Conservation (phyloP, 2,329 filamentous ascomycete genomes). For the Trichoderma sp. region DNA sequence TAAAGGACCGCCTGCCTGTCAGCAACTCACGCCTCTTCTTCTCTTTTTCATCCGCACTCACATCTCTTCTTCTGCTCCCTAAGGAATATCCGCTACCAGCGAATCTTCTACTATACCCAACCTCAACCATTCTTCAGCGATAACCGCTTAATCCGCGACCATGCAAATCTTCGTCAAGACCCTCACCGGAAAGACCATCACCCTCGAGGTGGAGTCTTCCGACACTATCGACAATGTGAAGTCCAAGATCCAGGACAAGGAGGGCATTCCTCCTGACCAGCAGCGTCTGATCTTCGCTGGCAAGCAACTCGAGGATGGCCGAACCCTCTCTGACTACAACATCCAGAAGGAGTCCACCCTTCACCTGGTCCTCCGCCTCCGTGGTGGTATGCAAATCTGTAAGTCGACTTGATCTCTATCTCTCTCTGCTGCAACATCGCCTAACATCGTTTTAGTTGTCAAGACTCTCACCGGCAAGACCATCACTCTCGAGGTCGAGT, state of each 20-base stretch:
- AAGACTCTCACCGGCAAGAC: constrained; percentile 91
- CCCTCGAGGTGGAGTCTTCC: constrained; percentile 75
- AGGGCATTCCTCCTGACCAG: constrained; percentile 94
- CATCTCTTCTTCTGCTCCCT: constrained; percentile 5
- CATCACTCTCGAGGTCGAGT: constrained; percentile 89
- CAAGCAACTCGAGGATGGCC: constrained; percentile 93
- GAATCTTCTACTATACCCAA: constrained; percentile 26
- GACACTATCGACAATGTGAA: constrained; percentile 98
- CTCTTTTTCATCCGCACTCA: constrained; percentile 29
- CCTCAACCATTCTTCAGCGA: constrained; percentile 33
- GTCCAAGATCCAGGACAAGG: constrained; percentile 98
- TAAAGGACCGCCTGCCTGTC: constrained; percentile 39
- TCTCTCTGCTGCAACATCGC: background rate
- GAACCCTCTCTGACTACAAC: constrained; percentile 60
- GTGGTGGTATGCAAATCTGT: constrained; percentile 69
- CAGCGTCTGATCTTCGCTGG: constrained; percentile 95
- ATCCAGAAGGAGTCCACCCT: constrained; percentile 70
- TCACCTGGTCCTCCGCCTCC: constrained; percentile 74
- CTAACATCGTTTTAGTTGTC: constrained; percentile 55
- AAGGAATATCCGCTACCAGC: constrained; percentile 14
- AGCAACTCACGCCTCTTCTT: constrained; percentile 31
- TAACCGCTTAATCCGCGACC: constrained; percentile 44
- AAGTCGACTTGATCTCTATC: constrained; percentile 39
- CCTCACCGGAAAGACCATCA: constrained; percentile 70
- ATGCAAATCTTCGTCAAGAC: constrained; percentile 99